phyloP scores from a whole-genome alignment of 2,329 filamentous ascomycete genomes.

The Stemphylium lycopersici region DNA sequence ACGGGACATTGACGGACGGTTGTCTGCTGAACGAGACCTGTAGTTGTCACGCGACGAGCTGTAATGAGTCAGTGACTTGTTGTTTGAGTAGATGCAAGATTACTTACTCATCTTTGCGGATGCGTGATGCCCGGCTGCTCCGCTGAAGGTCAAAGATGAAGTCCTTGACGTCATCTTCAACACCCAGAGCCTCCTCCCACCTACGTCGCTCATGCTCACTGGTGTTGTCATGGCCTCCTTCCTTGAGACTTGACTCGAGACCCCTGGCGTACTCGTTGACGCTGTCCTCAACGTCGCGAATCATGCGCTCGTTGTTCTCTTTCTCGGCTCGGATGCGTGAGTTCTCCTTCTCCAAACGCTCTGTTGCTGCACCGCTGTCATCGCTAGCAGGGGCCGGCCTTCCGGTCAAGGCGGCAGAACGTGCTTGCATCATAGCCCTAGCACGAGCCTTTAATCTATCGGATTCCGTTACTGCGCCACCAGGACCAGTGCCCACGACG shows the following conservation, averaged over 20 bases:
- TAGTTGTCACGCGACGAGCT: conserved; percentile 41
- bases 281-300: conserved; percentile 93
- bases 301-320: conserved; percentile 96
- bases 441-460: conserved; percentile 94
- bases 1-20: conserved; percentile 45
- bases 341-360: conserved; percentile 87
- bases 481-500: conserved; percentile 91
- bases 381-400: conserved; percentile 73
- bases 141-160: conserved; percentile 97
- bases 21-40: conserved; percentile 48
- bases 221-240: conserved; percentile 74
- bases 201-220: conserved; percentile 89
- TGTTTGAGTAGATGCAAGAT: background rate
- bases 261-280: conserved; percentile 85
- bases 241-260: conserved; percentile 86
- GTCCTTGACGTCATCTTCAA: conserved; percentile 95
- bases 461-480: conserved; percentile 87
- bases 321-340: conserved; percentile 81
- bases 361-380: conserved; percentile 79
- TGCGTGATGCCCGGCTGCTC: conserved; percentile 75
- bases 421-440: conserved; percentile 98
- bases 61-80: conserved; percentile 15
- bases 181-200: conserved; percentile 95
- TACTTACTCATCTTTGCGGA: conserved; percentile 67
- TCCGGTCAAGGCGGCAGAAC: conserved; percentile 88